A percentile compares a stretch with the other conserved stretches of the same genome.
Conservation (phyloP, 805 yeast genomes). For the Metschnikowia cerradonensis region DNA sequence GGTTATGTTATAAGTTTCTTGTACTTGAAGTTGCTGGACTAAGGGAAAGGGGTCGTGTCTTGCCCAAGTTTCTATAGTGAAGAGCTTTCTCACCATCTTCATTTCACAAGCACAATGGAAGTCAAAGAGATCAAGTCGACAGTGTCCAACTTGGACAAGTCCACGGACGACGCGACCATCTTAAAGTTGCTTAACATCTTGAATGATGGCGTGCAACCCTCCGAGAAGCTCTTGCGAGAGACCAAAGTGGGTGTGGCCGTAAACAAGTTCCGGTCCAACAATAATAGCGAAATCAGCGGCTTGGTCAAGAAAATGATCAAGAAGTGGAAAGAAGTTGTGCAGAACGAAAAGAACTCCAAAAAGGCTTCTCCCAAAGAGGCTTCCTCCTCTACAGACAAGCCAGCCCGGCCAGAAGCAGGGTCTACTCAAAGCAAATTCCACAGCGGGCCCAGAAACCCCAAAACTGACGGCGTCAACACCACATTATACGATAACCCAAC, state of each 20-base stretch:
- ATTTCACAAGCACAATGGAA: slow-evolving; percentile 43
- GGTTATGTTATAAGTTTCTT: too few relatives aligned
- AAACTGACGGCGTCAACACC: slow-evolving; percentile 74
- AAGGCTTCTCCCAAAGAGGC: slow-evolving; percentile 16
- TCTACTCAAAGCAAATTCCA: slow-evolving; percentile 36
- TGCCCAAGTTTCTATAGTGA: neutral
- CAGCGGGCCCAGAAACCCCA: slow-evolving; percentile 65
- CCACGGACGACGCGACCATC: slow-evolving; percentile 57
- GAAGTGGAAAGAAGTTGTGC: slow-evolving; percentile 87
- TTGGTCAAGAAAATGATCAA: slow-evolving; percentile 80
- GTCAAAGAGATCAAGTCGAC: slow-evolving; percentile 68
- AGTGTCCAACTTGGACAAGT: slow-evolving; percentile 71
- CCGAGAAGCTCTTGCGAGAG: slow-evolving; percentile 81
- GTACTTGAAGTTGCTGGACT: too few relatives aligned
- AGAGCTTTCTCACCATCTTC: neutral
- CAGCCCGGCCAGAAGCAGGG: slow-evolving; percentile 16
- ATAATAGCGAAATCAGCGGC: slow-evolving; percentile 61
- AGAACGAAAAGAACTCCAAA: slow-evolving; percentile 52
- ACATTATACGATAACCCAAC: slow-evolving; percentile 68
- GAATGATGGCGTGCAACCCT: slow-evolving; percentile 71
- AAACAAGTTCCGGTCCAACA: slow-evolving; percentile 72
- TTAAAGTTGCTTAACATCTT: slow-evolving; percentile 62
- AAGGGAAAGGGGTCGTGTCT: neutral
- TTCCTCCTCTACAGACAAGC: slow-evolving; percentile 4
- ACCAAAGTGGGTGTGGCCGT: slow-evolving; percentile 98